Conservation (phyloP, 768 basidiomycete genomes). For the Xerocomus brunneocitrinus region DNA sequence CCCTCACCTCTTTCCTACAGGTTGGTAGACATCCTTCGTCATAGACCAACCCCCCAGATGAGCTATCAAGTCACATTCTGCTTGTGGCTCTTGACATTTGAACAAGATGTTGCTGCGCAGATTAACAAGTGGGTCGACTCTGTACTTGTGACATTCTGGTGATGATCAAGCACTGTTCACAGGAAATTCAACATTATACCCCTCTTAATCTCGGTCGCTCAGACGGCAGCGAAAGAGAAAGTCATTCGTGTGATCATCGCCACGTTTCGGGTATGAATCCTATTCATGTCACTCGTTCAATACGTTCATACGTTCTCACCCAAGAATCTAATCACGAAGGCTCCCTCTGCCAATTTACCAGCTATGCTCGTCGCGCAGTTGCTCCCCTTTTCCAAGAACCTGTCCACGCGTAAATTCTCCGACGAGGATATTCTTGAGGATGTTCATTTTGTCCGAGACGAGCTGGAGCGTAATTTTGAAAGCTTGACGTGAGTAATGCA, state of each 20-base stretch:
- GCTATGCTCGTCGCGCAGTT: slow-evolving; percentile 89
- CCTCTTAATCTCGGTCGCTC: slow-evolving; percentile 75
- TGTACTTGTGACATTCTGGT: not conserved
- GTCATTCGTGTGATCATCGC: slow-evolving; percentile 91
- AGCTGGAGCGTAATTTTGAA: slow-evolving; percentile 80
- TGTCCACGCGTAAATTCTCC: slow-evolving; percentile 81
- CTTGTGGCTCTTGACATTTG: slow-evolving; percentile 92
- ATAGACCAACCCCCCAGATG: slow-evolving; percentile 86
- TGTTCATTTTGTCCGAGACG: slow-evolving; percentile 80
- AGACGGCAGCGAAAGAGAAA: slow-evolving; percentile 93
- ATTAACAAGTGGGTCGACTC: slow-evolving; percentile 69
- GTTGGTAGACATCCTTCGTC: slow-evolving; percentile 76
- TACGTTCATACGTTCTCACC: not conserved
- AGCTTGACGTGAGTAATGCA: slow-evolving; percentile 71
- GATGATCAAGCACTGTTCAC: not conserved
- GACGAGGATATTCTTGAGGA: slow-evolving; percentile 96
- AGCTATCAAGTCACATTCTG: slow-evolving; percentile 92
- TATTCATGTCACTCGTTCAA: not conserved
- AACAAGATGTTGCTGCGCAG: slow-evolving; percentile 76
- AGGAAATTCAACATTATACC: slow-evolving; percentile 92
- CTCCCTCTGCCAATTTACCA: slow-evolving; percentile 83
- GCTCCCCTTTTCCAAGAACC: slow-evolving; percentile 81
- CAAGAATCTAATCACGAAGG: slow-evolving; percentile 86
- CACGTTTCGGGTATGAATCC: slow-evolving; percentile 67
- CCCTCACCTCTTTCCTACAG: slow-evolving; percentile 36